Base-by-base conservation (phyloP, 2,329 filamentous ascomycete genomes). In the Arthrinium puccinioides region DNA sequence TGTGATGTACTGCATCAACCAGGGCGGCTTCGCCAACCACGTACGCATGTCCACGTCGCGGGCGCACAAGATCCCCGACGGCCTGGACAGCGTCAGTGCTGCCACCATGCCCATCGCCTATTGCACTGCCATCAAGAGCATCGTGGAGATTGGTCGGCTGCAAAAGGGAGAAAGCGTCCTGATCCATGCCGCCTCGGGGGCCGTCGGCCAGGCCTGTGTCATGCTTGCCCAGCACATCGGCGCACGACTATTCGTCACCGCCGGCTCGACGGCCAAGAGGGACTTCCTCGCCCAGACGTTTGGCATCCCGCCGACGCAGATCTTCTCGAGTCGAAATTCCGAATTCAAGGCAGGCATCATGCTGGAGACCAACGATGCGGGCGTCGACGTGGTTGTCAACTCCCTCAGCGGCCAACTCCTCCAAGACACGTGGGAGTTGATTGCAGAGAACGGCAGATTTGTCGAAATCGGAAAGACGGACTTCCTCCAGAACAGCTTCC, bases 321-420 rank as follows among this genome's bases (percentile, higher is more conserved):
- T 54, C 9, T 48, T 52, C 24, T 47, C 42, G 9, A 46, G 40
- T 15, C 37, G 44, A 6, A 38, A 47, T 36, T 18, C 37, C 7
- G 36, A 42, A 2, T 51, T 54, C 28, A 41, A 42, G 9, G n/a
- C 21, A 6, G 41, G 40, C 3, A 27, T 54, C 10, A 36, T 44
- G 9, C 36, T 33, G 7, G 26, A 32, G 27, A 41, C 39, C 2
- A 13, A 31, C 16, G 14, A 10, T 5, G 19, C 31, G 4, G 39
- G 39, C 8, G 57, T 62, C 6, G 61, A 64, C 31, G 50, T 64
- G 2, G 43, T 62, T 1, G 40, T 66, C 19, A 63, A 69, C 48
- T 65, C 61, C 1, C 51, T 69, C 2, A 49, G 60, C 2, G 66
- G 65, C 2, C 48, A 50, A 2, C 31, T 40, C 3, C 31, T 56